Evolutionary conservation across 805 yeast genomes (phyloP), one percentile per base, ranked within the genome.

Genomic region (Dipodascus albidus): DNA sequence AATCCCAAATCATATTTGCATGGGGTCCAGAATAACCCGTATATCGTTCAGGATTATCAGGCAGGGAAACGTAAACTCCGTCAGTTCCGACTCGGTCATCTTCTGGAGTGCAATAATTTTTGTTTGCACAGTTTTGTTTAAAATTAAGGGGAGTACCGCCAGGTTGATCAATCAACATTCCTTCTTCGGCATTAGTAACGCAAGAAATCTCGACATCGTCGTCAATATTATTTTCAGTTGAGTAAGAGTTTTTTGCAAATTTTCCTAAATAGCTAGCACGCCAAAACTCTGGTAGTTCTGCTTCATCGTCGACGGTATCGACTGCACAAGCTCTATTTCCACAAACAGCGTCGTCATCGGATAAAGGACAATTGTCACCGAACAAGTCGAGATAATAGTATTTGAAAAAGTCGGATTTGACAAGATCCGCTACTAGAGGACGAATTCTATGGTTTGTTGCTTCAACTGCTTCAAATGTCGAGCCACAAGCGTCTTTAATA

Each of bases 1-100:
- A 87, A 44, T 80, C 75, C 99, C 99, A 93, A 49, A 93, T 87
- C 64, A 85, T 88, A 59, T 83, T 81, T 21, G 96, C 87, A 63
- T 93, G 96, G 51, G 83, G 81, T 27, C 99, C 99, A 31, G 89
- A 85, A 64, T 93, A 93, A 0, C 99, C 99, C 0, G 99, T 95
- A 71, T 87, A 93, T 62, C 98, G 75, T 68, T 93, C 99, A 0
- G 96, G 96, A 64, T 95, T 95, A 53, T 85, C 87, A 20, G 83
- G 74, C 54, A 93, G 75, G 62, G 90, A 88, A 24, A 93, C 96
- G 61, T 84, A 83, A 1, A 88, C 96, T 11, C 75, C 75, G 1
- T 64, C 64, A 6, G 63, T 61, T 2, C 60, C 64, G 33, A 49
- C 47, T 21, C 67, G 55, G 57, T 67, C 72, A 53, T 73, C 76